Evolutionary conservation across 495 filamentous ascomycete species (phyloP).

Genomic region (Immersiella caudata): DNA sequence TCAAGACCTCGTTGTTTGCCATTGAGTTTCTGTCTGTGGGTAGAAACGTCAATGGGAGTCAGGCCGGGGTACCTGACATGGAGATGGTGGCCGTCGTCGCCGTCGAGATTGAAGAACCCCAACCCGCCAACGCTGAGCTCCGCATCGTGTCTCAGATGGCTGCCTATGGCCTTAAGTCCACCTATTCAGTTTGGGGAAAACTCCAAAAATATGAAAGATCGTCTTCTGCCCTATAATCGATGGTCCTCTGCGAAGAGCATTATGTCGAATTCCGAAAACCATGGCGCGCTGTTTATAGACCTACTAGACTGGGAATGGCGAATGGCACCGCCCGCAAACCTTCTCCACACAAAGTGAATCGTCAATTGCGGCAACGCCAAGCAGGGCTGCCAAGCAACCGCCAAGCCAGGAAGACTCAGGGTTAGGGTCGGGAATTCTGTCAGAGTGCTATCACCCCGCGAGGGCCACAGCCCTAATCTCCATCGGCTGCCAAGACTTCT

Average conservation of each 20-base stretch:
- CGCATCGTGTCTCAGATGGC: no score
- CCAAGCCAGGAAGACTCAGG: no score
- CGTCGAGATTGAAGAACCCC: background rate
- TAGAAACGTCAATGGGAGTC: background rate
- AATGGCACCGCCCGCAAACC: no score
- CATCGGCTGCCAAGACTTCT: constrained; percentile 9
- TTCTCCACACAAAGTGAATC: background rate
- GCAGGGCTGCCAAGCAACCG: background rate
- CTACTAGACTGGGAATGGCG: no score
- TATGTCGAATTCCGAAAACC: no score
- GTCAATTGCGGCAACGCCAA: background rate
- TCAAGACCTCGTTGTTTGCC: background rate
- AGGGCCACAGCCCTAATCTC: constrained; percentile 19
- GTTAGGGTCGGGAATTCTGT: constrained; percentile 10
- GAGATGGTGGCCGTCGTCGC: background rate
- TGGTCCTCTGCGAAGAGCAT: no score
- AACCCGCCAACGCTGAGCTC: background rate
- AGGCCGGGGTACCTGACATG: background rate
- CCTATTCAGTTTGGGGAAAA: no score
- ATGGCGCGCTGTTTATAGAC: no score
- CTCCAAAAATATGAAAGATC: no score
- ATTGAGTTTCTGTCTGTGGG: background rate
- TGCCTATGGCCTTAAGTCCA: no score
- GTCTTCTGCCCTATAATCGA: no score
- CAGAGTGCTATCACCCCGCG: background rate